These are phyloP conservation scores for Huntiella decipiens DNA, from an alignment of 2,329 filamentous ascomycete genomes.

Conservation along the genomic window DNA sequence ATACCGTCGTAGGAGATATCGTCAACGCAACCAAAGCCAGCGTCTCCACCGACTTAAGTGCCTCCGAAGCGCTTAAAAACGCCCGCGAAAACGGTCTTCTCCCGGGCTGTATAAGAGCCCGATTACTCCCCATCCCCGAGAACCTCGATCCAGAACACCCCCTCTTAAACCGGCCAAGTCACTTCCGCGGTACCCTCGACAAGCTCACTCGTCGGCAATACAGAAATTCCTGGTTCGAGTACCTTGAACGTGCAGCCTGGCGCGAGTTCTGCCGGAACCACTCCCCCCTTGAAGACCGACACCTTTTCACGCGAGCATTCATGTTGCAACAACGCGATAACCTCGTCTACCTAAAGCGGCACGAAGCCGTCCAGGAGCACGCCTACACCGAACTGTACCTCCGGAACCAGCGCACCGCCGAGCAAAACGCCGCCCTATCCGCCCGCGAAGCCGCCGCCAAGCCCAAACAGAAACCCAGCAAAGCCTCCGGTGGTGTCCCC, in stretches of 20 bases:
- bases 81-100: no score
- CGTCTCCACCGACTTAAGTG: no score
- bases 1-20: no score
- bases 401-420: neutral
- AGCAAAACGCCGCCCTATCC: neutral
- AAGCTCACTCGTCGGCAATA: neutral
- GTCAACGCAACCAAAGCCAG: no score
- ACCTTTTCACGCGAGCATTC: neutral
- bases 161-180: no score
- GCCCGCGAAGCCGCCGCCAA: neutral
- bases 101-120: no score
- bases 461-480: neutral
- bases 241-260: neutral
- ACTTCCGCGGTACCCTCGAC: neutral
- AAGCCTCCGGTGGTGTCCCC: constrained; percentile 38
- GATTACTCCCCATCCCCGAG: no score
- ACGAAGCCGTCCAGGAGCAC: neutral
- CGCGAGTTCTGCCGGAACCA: neutral
- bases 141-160: no score
- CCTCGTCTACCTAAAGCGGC: neutral
- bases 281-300: neutral
- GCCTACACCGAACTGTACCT: neutral
- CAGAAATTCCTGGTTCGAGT: neutral
- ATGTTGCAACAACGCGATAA: neutral
- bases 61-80: no score